A percentile compares a stretch with the other conserved stretches of the same genome.
phyloP scores from a whole-genome alignment of 2,329 filamentous ascomycete species.

The Aspergillus sp. region DNA sequence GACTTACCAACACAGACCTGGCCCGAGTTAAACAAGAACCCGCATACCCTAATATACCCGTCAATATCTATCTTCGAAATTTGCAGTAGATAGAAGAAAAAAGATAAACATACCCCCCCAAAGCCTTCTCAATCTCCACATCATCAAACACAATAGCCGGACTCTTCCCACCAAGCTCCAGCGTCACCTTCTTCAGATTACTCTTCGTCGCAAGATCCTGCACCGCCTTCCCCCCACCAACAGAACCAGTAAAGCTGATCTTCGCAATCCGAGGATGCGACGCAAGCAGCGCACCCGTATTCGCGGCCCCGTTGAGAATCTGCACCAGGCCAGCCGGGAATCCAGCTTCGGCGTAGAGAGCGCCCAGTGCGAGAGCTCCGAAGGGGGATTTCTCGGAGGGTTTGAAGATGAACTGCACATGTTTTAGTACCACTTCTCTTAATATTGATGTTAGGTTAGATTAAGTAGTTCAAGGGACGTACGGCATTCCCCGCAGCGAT shows the following conservation, averaged over 20 bases:
- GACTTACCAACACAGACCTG: conserved; percentile 20
- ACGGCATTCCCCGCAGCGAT: conserved; percentile 46
- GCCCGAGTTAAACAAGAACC: conserved; percentile 19
- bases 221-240: conserved; percentile 34
- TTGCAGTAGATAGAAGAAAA: no score
- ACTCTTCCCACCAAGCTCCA: conserved; percentile 32
- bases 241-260: conserved; percentile 35
- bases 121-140: conserved; percentile 27
- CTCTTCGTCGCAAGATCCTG: conserved; percentile 38
- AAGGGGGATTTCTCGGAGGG: conserved; percentile 47
- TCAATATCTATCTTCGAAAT: no score
- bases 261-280: conserved; percentile 31
- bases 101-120: conserved; percentile 6
- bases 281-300: conserved; percentile 40
- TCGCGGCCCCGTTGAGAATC: conserved; percentile 32
- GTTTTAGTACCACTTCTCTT: background rate
- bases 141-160: conserved; percentile 30
- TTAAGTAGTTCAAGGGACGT: background rate
- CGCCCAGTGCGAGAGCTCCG: conserved; percentile 34
- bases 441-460: no score
- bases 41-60: background rate
- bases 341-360: conserved; percentile 41
- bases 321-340: conserved; percentile 49
- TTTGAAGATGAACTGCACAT: conserved; percentile 41
- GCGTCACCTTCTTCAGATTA: conserved; percentile 29